phyloP scores from a whole-genome alignment of 495 filamentous ascomycete genomes.

The Lindgomyces ingoldianus region DNA sequence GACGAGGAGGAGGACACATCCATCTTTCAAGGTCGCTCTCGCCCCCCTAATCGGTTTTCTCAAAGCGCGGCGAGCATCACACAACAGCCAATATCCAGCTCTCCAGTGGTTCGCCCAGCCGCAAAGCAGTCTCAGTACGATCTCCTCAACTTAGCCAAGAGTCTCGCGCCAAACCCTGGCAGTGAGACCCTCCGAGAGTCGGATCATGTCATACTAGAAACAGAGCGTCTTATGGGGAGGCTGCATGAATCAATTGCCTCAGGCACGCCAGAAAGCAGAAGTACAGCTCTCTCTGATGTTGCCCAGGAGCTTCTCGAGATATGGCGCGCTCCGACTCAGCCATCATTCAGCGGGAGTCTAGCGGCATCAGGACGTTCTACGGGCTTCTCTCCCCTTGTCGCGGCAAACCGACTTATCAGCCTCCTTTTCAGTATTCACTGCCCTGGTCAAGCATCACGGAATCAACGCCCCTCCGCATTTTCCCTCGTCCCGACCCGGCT shows the following conservation, averaged over 20 bases:
- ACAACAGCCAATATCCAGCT: background rate
- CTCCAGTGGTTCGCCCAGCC: conserved; percentile 1
- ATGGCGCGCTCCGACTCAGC: conserved; percentile 57
- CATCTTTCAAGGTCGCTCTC: background rate
- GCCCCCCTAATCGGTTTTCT: conserved; percentile 2
- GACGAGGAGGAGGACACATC: conserved; percentile 37
- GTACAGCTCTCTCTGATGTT: conserved; percentile 43
- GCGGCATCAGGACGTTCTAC: conserved; percentile 26
- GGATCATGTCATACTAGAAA: conserved; percentile 29
- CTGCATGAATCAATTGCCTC: conserved; percentile 15
- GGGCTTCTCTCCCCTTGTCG: conserved; percentile 40
- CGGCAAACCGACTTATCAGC: conserved; percentile 71
- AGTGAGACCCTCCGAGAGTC: conserved; percentile 15
- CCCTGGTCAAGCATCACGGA: conserved; percentile 52
- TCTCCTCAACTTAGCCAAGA: conserved; percentile 29
- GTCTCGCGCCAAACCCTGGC: conserved; percentile 7
- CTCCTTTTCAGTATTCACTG: conserved; percentile 75
- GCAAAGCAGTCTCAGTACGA: conserved; percentile 31
- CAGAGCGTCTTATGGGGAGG: conserved; percentile 41
- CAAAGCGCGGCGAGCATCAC: conserved; percentile 16
- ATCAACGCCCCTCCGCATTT: conserved; percentile 38
- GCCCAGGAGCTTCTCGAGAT: conserved; percentile 57
- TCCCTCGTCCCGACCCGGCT: conserved; percentile 34
- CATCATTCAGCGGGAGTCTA: conserved; percentile 51
- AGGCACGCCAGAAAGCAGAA: conserved; percentile 8